Evolutionary conservation across 108 stramenopile species (phyloP).

Genomic region (Stephanodiscus minutulus): DNA sequence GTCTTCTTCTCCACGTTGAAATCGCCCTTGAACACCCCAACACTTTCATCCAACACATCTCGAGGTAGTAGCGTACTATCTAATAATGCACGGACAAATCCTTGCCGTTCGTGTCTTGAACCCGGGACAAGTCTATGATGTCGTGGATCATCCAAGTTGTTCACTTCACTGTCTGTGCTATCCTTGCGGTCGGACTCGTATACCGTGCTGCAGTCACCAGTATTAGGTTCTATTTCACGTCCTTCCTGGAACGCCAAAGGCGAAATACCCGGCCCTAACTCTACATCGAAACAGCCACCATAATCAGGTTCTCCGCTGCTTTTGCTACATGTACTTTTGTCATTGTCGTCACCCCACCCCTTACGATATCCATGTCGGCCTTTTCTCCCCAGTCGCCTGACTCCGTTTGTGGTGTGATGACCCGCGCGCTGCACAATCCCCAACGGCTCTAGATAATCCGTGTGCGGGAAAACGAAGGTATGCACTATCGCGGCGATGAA

Average conservation of each 20-base stretch:
- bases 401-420: conserved; percentile 20
- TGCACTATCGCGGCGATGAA: conserved; percentile 92
- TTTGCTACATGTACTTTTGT: conserved; percentile 57
- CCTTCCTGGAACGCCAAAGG: conserved; percentile 22
- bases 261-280: conserved; percentile 27
- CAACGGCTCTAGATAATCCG: conserved; percentile 82
- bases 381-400: conserved; percentile 48
- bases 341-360: conserved; percentile 57
- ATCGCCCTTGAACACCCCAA: conserved; percentile 84
- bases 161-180: conserved; percentile 19
- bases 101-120: conserved; percentile 44
- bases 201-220: conserved; percentile 36
- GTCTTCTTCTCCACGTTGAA: conserved; percentile 85
- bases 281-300: conserved; percentile 28
- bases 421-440: conserved; percentile 46
- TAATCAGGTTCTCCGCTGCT: conserved; percentile 34
- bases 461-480: conserved; percentile 93
- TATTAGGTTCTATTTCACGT: conserved; percentile 34
- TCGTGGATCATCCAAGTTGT: conserved; percentile 5
- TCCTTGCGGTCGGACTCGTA: conserved; percentile 31
- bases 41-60: conserved; percentile 82
- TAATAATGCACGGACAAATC: conserved; percentile 79
- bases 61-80: conserved; percentile 77
- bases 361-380: conserved; percentile 29
- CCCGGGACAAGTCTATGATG: conserved; percentile 7